Conservation (phyloP, 768 basidiomycete genomes). For the Mycena epipterygia region DNA sequence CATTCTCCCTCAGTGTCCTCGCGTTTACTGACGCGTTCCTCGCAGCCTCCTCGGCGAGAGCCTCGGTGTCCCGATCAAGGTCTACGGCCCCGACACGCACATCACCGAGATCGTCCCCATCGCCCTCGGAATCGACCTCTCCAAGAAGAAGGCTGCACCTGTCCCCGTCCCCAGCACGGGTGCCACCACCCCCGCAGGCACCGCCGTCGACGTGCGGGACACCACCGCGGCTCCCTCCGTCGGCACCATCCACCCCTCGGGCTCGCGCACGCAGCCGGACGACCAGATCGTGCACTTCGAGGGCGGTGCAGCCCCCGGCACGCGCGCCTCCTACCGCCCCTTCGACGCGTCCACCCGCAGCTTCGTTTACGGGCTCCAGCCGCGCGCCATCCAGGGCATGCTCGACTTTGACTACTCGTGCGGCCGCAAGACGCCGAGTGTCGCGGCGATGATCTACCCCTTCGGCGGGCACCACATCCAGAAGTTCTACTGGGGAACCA, state of each 20-base stretch:
- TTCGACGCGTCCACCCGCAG: conserved; percentile 96
- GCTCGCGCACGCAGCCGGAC: conserved; percentile 84
- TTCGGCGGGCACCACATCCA: conserved; percentile 99
- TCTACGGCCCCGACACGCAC: conserved; percentile 98
- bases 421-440: conserved; percentile 90
- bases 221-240: conserved; percentile 61
- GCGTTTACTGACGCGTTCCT: background rate
- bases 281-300: conserved; percentile 96
- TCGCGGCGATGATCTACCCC: conserved; percentile 99
- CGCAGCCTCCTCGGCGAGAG: conserved; percentile 87
- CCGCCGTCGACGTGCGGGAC: conserved; percentile 49
- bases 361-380: conserved; percentile 98
- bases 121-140: conserved; percentile 87
- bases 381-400: conserved; percentile 96
- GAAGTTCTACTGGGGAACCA: conserved; percentile 99
- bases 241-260: conserved; percentile 82
- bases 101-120: conserved; percentile 99
- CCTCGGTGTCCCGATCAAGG: conserved; percentile 96
- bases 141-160: conserved; percentile 53
- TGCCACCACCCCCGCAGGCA: conserved; percentile 60
- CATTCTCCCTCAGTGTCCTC: background rate
- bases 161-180: conserved; percentile 63
- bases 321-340: conserved; percentile 87
- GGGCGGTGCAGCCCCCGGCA: conserved; percentile 51
- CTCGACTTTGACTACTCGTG: conserved; percentile 99